Conservation (phyloP, 805 yeast genomes). For the Babjeviella inositovora region DNA sequence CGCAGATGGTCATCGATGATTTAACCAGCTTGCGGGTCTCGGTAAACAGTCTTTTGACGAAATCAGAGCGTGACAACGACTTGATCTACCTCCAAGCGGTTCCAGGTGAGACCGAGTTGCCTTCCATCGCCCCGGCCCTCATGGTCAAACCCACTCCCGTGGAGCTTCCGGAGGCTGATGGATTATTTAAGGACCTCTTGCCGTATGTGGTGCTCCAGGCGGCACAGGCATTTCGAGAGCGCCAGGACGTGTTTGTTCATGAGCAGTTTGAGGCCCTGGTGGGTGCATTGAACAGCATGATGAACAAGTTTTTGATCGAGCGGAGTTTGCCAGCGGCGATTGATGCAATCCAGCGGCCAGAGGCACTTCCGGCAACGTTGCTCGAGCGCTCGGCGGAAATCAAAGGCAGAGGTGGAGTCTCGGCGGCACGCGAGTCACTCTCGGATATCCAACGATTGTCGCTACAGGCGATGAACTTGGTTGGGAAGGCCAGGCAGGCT, state of each 20-base stretch:
- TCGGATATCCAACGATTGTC: constrained; percentile 27
- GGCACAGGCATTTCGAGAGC: constrained; percentile 51
- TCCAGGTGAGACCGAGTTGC: constrained; percentile 25
- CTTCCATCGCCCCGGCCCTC: constrained; percentile 26
- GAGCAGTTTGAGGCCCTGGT: constrained; percentile 25
- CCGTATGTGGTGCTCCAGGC: constrained; percentile 55
- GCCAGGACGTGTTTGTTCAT: constrained; percentile 36
- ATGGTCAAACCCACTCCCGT: constrained; percentile 35
- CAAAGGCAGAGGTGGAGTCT: constrained; percentile 32
- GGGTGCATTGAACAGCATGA: constrained; percentile 22
- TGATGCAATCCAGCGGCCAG: constrained; percentile 42
- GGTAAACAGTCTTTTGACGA: constrained; percentile 24
- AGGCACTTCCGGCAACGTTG: constrained; percentile 40
- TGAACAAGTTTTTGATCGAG: constrained; percentile 25
- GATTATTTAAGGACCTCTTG: constrained; percentile 41
- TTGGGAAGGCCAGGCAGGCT: constrained; percentile 27
- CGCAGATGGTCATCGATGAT: constrained; percentile 30
- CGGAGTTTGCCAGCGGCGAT: constrained; percentile 44
- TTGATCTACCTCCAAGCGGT: constrained; percentile 56
- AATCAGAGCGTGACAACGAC: constrained; percentile 69
- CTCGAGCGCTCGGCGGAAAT: constrained; percentile 39
- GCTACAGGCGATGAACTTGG: constrained; percentile 17
- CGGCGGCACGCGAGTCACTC: constrained; percentile 20
- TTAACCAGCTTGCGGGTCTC: constrained; percentile 28
- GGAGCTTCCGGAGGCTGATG: too few species aligned